Evolutionary conservation across 225 moss, liverwort and hornwort genomes (phyloP).

Genomic region (Physcomitrium patens): DNA sequence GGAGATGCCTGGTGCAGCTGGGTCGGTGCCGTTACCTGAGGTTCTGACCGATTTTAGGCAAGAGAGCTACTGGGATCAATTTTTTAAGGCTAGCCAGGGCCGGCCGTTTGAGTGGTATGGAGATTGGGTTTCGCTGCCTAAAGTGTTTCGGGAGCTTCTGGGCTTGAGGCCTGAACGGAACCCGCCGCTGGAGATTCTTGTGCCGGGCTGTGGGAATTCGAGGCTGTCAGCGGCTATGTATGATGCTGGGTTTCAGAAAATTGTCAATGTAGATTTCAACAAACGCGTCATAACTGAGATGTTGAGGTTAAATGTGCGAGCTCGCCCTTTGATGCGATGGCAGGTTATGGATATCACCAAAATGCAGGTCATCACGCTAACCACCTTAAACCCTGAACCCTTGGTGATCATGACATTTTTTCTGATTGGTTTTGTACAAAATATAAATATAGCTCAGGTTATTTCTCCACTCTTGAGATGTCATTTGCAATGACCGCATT

Average conservation of each 20-base stretch:
- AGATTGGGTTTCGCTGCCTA: conserved; percentile 44
- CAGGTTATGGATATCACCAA: conserved; percentile 67
- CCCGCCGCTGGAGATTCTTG: conserved; percentile 55
- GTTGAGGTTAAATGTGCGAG: conserved; percentile 53
- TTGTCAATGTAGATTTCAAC: conserved; percentile 60
- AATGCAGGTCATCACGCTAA: conserved; percentile 46
- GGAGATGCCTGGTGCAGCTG: background rate
- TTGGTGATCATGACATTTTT: background rate
- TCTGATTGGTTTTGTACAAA: conserved; percentile 4
- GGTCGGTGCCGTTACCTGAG: conserved; percentile 50
- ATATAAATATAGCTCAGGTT: background rate
- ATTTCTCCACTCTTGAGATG: background rate
- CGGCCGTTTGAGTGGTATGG: conserved; percentile 70
- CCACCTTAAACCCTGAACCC: conserved; percentile 34
- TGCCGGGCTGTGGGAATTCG: conserved; percentile 65
- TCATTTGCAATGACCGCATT: background rate
- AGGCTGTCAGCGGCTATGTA: conserved; percentile 54
- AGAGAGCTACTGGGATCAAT: conserved; percentile 61
- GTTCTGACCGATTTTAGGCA: conserved; percentile 49
- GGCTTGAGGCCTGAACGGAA: conserved; percentile 38
- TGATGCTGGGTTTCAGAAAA: conserved; percentile 51
- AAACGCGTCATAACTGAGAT: conserved; percentile 58
- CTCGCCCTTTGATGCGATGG: conserved; percentile 60
- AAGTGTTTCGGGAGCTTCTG: conserved; percentile 36
- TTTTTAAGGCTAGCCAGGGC: conserved; percentile 60